phyloP scores from a whole-genome alignment of 768 basidiomycete species.

The Sporobolomyces roseus region DNA sequence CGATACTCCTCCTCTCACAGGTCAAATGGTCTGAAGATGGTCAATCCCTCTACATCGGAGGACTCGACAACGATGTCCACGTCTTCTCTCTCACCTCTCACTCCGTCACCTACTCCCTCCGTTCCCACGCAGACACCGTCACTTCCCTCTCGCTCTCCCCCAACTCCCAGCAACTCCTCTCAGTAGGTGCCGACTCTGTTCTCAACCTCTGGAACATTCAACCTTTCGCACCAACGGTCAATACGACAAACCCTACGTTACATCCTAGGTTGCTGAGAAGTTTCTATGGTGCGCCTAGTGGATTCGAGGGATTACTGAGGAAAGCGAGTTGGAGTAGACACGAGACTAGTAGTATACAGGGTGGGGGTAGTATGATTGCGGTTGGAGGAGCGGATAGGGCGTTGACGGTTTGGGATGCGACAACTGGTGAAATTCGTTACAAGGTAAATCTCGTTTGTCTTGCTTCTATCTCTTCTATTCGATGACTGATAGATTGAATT shows the following conservation, averaged over 20 bases:
- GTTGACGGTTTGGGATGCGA: slow-evolving; percentile 51
- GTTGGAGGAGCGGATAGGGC: slow-evolving; percentile 52
- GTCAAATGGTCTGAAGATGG: slow-evolving; percentile 79
- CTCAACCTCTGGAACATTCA: slow-evolving; percentile 86
- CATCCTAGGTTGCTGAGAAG: slow-evolving; percentile 41
- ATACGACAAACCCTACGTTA: slow-evolving; percentile 66
- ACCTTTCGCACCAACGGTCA: slow-evolving; percentile 82
- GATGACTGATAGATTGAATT: not conserved
- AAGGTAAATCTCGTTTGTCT: slow-evolving; percentile 31
- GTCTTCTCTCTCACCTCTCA: slow-evolving; percentile 53
- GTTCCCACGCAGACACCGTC: slow-evolving; percentile 86
- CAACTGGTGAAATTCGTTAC: slow-evolving; percentile 45
- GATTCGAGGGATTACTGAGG: slow-evolving; percentile 84
- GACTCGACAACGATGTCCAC: slow-evolving; percentile 92
- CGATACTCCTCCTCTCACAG: not conserved
- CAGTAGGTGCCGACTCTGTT: slow-evolving; percentile 84
- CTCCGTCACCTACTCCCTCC: slow-evolving; percentile 71
- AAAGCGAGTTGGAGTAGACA: slow-evolving; percentile 66
- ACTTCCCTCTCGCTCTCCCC: slow-evolving; percentile 90
- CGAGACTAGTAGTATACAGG: slow-evolving; percentile 5
- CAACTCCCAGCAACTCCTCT: slow-evolving; percentile 77
- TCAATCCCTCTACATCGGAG: slow-evolving; percentile 80
- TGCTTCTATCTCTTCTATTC: not conserved
- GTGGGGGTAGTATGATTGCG: slow-evolving; percentile 49
- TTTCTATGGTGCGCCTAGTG: slow-evolving; percentile 73